A percentile compares a stretch with the other conserved stretches of the same genome.
Evolutionary conservation across 2,329 filamentous ascomycete species (phyloP).

Genomic region (Conoideocrella luteorostrata): DNA sequence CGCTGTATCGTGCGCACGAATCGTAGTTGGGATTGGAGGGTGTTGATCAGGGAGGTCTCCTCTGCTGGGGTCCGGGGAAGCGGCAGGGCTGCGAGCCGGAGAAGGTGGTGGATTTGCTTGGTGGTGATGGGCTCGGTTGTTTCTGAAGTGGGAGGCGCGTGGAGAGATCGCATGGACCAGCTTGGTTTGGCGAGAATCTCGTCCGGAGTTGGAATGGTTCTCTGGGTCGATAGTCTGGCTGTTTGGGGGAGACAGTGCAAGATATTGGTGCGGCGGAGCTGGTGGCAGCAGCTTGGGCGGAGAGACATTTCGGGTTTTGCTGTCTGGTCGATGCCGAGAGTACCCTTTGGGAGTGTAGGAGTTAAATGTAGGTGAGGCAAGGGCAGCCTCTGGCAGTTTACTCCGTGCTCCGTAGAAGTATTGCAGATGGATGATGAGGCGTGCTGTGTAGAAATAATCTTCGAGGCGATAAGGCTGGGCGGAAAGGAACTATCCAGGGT

Average conservation of each 20-base stretch:
- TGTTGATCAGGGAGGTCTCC: conserved; percentile 64
- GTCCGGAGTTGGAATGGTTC: conserved; percentile 16
- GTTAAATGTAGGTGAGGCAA: no score
- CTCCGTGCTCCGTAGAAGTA: no score
- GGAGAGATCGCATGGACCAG: conserved; percentile 77
- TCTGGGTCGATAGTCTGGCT: conserved; percentile 9
- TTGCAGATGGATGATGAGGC: no score
- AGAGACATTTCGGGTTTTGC: conserved; percentile 18
- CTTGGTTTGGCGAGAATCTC: conserved; percentile 62
- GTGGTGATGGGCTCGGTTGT: conserved; percentile 48
- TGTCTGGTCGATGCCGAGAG: neutral
- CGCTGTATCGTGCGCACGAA: conserved; percentile 85
- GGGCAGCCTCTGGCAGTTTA: no score
- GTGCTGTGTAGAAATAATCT: no score
- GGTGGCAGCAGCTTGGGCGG: conserved; percentile 24
- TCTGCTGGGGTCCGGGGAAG: conserved; percentile 56
- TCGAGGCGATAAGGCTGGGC: no score
- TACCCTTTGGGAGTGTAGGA: no score
- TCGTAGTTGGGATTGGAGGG: conserved; percentile 73
- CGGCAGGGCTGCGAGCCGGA: conserved; percentile 83
- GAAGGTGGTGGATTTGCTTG: conserved; percentile 70
- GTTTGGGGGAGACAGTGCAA: conserved; percentile 5
- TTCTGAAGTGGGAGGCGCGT: conserved; percentile 3
- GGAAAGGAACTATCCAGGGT: no score
- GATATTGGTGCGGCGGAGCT: conserved; percentile 17